These are phyloP conservation scores for Alternaria metachromatica DNA, from an alignment of 2,329 filamentous ascomycete genomes.

Conservation along the genomic window DNA sequence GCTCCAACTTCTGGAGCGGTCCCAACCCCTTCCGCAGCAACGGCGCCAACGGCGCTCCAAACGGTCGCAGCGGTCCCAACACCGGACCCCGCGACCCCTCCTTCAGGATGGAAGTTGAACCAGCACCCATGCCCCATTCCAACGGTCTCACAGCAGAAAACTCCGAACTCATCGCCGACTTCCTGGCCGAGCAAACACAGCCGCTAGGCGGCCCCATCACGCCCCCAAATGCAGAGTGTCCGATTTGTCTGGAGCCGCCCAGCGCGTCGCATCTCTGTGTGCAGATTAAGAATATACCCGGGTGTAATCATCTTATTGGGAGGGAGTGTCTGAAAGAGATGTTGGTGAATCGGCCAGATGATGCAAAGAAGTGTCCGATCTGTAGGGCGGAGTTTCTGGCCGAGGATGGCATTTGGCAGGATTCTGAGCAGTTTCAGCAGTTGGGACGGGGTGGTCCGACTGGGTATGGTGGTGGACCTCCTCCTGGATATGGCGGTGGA, in stretches of 20 bases:
- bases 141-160: not conserved
- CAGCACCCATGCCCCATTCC: not conserved
- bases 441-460: not conserved
- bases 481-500: not conserved
- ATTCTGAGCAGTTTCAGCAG: not conserved
- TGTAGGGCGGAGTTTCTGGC: constrained; percentile 25
- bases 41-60: not conserved
- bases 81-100: not conserved
- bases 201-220: not conserved
- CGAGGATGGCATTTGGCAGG: not conserved
- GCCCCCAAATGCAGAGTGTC: constrained; percentile 12
- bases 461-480: not conserved
- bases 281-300: constrained; percentile 12
- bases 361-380: constrained; percentile 23
- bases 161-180: not conserved
- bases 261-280: constrained; percentile 12
- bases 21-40: not conserved
- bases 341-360: constrained; percentile 4
- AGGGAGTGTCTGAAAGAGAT: constrained; percentile 16
- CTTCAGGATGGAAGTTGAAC: not conserved
- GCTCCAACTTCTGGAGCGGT: not conserved
- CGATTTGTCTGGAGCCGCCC: constrained; percentile 17
- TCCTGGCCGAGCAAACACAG: constrained; percentile 8
- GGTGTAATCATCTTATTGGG: constrained; percentile 28
- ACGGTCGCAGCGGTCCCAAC: not conserved